These are phyloP conservation scores for Marasmius tenuissimus DNA, from an alignment of 1,284 basidiomycete genomes.

Conservation along the genomic window DNA sequence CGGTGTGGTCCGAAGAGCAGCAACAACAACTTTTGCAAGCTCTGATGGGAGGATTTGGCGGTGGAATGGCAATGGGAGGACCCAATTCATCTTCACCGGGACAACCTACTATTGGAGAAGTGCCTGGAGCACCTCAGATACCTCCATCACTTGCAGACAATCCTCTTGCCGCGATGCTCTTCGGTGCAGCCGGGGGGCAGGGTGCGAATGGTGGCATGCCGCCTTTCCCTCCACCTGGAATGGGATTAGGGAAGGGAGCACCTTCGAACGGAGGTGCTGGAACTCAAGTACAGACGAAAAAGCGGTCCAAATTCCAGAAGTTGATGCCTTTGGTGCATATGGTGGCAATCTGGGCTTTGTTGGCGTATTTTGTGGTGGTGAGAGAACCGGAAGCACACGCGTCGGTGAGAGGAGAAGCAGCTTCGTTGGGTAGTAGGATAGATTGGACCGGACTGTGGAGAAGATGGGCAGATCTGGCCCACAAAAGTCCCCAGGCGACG, in stretches of 20 bases:
- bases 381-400: conserved; percentile 50
- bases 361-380: conserved; percentile 69
- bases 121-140: conserved; percentile 5
- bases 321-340: conserved; percentile 66
- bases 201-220: conserved; percentile 17
- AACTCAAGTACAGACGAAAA: neutral
- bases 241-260: conserved; percentile 6
- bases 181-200: conserved; percentile 5
- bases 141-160: conserved; percentile 11
- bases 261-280: neutral
- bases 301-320: conserved; percentile 49
- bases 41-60: conserved; percentile 44
- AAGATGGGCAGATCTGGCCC: conserved; percentile 57
- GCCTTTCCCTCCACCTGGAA: conserved; percentile 16
- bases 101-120: conserved; percentile 3
- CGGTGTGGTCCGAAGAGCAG: conserved; percentile 64
- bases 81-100: neutral
- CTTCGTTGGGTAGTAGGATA: neutral
- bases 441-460: conserved; percentile 39
- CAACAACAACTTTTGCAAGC: conserved; percentile 66
- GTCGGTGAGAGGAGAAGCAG: conserved; percentile 17
- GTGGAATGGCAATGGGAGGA: neutral
- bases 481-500: conserved; percentile 19
- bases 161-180: conserved; percentile 18
- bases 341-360: conserved; percentile 56